phyloP scores from a whole-genome alignment of 352 stramenopile species.

The Pythium volutum region DNA sequence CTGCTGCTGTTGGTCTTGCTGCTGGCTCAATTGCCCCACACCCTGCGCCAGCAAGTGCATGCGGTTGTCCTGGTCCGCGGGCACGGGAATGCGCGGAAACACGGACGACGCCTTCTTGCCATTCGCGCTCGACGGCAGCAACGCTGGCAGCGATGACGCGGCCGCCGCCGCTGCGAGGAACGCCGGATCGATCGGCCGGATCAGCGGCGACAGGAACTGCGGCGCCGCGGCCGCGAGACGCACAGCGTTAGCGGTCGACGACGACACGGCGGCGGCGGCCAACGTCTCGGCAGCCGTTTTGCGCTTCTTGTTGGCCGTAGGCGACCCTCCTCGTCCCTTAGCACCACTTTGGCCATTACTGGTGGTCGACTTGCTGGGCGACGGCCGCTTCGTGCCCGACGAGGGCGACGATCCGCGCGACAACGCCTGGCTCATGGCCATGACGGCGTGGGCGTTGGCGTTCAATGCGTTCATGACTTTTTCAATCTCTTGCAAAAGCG shows the following conservation, averaged over 20 bases:
- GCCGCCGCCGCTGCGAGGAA: constrained; percentile 10
- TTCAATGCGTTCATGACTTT: constrained; percentile 30
- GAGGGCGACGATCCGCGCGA: background rate
- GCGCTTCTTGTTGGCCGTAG: constrained; percentile 24
- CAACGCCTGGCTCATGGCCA: background rate
- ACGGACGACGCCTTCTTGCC: constrained; percentile 24
- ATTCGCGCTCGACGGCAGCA: constrained; percentile 38
- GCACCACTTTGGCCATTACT: background rate
- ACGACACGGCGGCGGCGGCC: background rate
- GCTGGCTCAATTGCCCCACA: constrained; percentile 59
- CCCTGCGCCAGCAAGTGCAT: constrained; percentile 69
- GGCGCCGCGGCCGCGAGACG: constrained; percentile 4
- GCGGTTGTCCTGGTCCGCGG: constrained; percentile 34
- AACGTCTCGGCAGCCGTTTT: constrained; percentile 12
- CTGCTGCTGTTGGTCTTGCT: constrained; percentile 31
- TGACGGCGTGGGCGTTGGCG: constrained; percentile 13
- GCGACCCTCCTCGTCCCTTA: background rate
- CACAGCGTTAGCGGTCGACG: background rate
- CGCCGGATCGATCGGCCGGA: constrained; percentile 26
- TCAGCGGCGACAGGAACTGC: constrained; percentile 38
- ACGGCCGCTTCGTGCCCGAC: constrained; percentile 11
- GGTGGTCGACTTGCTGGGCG: background rate
- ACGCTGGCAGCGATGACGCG: constrained; percentile 38
- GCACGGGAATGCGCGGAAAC: constrained; percentile 37
- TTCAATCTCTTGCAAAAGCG: constrained; percentile 54